A percentile compares a stretch with the other conserved stretches of the same genome.
These are phyloP conservation scores for rapeseed (Brassica napus) DNA, from an alignment of 345 rosid genomes.

Conservation along the genomic window DNA sequence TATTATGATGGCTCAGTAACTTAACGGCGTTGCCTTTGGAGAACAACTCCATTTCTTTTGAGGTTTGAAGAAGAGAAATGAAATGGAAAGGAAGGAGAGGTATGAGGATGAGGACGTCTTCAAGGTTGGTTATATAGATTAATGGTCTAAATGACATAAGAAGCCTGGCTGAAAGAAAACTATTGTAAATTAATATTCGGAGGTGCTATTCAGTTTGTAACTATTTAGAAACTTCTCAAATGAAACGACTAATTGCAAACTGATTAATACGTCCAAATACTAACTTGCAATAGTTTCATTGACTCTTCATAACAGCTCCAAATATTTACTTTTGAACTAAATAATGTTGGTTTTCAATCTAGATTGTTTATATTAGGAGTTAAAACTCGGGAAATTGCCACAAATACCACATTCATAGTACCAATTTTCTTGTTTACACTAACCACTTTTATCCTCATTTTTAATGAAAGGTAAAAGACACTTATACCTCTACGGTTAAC, in stretches of 20 bases:
- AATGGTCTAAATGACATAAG: conserved; percentile 16
- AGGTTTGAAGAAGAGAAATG: conserved; percentile 6
- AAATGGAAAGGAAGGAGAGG: conserved; percentile 14
- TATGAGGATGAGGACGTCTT: not conserved
- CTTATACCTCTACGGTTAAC: no score
- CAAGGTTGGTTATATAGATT: conserved; percentile 9
- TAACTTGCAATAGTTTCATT: not conserved
- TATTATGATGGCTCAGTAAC: conserved; percentile 80
- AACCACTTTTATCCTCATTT: no score
- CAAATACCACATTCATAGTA: no score
- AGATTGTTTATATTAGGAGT: not conserved
- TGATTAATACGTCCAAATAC: not conserved
- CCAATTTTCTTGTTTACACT: no score
- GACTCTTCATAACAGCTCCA: not conserved
- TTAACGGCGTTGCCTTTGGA: conserved; percentile 59
- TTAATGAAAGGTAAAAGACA: no score
- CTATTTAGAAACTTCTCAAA: not conserved
- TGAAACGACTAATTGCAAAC: not conserved
- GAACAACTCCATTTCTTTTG: conserved; percentile 62
- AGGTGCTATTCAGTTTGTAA: conserved; percentile 19
- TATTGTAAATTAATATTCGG: conserved; percentile 34
- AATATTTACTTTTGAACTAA: not conserved
- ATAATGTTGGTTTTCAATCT: not conserved
- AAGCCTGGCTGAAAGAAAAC: conserved; percentile 20
- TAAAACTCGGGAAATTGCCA: no score